Evolutionary conservation across 2,329 filamentous ascomycete species (phyloP).

Genomic region (Epicoccum nigrum): DNA sequence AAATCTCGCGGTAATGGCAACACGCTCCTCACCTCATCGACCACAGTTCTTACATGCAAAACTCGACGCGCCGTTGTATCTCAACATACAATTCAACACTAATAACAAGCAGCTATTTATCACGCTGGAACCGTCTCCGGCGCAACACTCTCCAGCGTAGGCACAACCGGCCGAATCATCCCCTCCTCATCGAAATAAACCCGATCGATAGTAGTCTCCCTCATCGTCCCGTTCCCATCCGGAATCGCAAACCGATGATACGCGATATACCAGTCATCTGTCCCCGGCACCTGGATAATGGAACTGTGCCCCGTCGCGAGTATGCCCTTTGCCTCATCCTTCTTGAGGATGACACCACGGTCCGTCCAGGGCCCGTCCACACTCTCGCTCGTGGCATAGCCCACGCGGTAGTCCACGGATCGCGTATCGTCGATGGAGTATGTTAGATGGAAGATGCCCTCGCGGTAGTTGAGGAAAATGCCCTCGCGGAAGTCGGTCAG

Average conservation of each 20-base stretch:
- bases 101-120: background rate
- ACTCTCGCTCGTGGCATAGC: slow-evolving; percentile 31
- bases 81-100: too few relatives aligned
- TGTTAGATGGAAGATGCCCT: slow-evolving; percentile 34
- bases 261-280: slow-evolving; percentile 40
- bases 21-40: too few relatives aligned
- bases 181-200: slow-evolving; percentile 34
- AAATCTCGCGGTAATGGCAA: too few relatives aligned
- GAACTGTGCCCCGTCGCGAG: slow-evolving; percentile 34
- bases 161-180: slow-evolving; percentile 31
- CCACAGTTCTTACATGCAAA: too few relatives aligned
- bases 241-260: slow-evolving; percentile 39
- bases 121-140: background rate
- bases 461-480: slow-evolving; percentile 33
- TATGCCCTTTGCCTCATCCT: slow-evolving; percentile 29
- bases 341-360: slow-evolving; percentile 33
- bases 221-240: slow-evolving; percentile 28
- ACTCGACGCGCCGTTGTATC: too few relatives aligned
- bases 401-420: slow-evolving; percentile 34
- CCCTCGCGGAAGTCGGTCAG: slow-evolving; percentile 35
- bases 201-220: slow-evolving; percentile 35
- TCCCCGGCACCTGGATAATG: slow-evolving; percentile 35
- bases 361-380: slow-evolving; percentile 37
- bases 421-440: slow-evolving; percentile 41
- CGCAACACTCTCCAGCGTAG: slow-evolving; percentile 32